phyloP scores from a whole-genome alignment of 257 asterid genomes.

The Echium plantagineum region DNA sequence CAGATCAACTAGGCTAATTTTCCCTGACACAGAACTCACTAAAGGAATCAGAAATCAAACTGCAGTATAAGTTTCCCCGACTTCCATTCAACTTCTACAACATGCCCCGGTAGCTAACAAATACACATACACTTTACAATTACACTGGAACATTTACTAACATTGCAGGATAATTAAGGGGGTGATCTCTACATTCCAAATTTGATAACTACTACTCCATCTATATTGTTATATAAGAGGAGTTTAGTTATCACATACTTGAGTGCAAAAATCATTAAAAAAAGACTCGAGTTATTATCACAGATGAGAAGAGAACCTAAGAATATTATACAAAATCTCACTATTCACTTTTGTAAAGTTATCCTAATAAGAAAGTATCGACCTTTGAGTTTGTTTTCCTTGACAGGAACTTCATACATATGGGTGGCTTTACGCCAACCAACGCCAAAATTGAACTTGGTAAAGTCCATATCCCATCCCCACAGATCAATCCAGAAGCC shows the following conservation, averaged over 20 bases:
- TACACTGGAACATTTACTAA: neutral
- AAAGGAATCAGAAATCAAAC: neutral
- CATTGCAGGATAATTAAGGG: neutral
- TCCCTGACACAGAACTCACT: neutral
- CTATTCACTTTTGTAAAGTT: neutral
- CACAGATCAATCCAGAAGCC: constrained; percentile 59
- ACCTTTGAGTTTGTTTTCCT: constrained; percentile 29
- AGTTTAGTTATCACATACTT: neutral
- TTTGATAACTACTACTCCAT: neutral
- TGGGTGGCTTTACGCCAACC: constrained; percentile 49
- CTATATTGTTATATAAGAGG: neutral
- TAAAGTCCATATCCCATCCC: constrained; percentile 59
- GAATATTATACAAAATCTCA: neutral
- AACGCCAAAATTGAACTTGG: constrained; percentile 45
- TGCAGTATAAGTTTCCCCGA: neutral
- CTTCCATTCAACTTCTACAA: neutral
- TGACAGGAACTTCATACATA: constrained; percentile 62
- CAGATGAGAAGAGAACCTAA: neutral
- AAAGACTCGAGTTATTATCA: neutral
- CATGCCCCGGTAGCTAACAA: neutral
- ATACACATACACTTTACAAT: neutral
- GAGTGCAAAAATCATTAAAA: neutral
- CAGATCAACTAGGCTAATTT: neutral
- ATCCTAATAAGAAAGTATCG: constrained; percentile 17
- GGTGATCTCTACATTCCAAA: neutral